A percentile compares a stretch with the other conserved stretches of the same genome.
Evolutionary conservation across 345 rosid genomes (phyloP).

Genomic region (Sonneratia caseolaris): DNA sequence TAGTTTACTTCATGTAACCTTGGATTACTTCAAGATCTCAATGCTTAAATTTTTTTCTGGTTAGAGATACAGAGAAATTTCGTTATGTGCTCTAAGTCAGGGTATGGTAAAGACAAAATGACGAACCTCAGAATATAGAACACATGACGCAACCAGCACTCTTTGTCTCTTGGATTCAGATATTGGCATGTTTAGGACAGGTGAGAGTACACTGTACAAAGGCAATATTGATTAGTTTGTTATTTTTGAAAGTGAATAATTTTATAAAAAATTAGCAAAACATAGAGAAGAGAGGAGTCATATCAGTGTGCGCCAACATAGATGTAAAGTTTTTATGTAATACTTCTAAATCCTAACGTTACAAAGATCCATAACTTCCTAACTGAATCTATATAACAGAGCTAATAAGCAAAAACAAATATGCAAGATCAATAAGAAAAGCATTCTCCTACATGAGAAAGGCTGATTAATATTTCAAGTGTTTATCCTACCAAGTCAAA

Average conservation of each 20-base stretch:
- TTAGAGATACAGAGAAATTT: not conserved
- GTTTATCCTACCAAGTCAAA: not conserved
- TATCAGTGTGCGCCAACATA: not conserved
- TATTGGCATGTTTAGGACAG: conserved; percentile 89
- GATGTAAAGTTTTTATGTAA: not conserved
- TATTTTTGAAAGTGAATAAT: not conserved
- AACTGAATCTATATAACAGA: not conserved
- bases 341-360: not conserved
- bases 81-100: not conserved
- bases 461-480: not conserved
- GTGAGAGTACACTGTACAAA: conserved; percentile 83
- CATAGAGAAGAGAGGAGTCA: not conserved
- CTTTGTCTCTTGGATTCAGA: conserved; percentile 96
- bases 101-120: conserved; percentile 8
- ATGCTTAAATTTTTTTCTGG: not conserved
- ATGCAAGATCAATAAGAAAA: not conserved
- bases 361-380: not conserved
- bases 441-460: not conserved
- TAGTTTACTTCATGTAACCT: too few relatives aligned
- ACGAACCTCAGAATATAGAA: conserved; percentile 98
- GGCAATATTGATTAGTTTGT: conserved; percentile 18
- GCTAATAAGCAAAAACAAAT: not conserved
- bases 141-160: conserved; percentile 94
- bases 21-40: not conserved
- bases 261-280: not conserved